Conservation (phyloP, 208 protist genomes). For the Ichthyophonus hoferi region DNA sequence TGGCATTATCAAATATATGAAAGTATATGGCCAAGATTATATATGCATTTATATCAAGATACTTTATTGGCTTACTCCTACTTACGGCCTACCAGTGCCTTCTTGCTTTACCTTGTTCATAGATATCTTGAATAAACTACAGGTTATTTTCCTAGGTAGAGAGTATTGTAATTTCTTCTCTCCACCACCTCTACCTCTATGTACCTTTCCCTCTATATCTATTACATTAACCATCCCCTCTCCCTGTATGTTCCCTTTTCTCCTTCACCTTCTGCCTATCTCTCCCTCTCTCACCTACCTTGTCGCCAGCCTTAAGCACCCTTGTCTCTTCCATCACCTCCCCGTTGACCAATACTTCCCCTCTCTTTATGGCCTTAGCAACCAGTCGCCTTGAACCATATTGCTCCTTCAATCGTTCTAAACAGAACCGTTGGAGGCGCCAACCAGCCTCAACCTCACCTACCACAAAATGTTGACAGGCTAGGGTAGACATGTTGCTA, state of each 20-base stretch:
- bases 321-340: background rate
- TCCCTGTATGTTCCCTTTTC: background rate
- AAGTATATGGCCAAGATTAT: too few relatives aligned
- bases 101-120: too few relatives aligned
- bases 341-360: background rate
- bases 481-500: too few relatives aligned
- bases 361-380: background rate
- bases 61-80: too few relatives aligned
- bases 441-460: background rate
- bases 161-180: too few relatives aligned
- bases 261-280: background rate
- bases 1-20: too few relatives aligned
- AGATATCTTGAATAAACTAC: too few relatives aligned
- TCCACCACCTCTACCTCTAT: background rate
- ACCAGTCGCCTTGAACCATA: background rate
- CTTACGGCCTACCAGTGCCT: too few relatives aligned
- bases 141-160: too few relatives aligned
- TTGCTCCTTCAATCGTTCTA: background rate
- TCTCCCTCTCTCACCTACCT: background rate
- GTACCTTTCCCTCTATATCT: background rate
- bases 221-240: too few relatives aligned
- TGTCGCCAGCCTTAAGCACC: background rate
- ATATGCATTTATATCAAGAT: too few relatives aligned
- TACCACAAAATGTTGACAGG: too few relatives aligned
- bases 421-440: background rate